Evolutionary conservation across 139 green algal species (phyloP), one percentile per base, ranked within the genome.

Genomic region (Picochlorum sp.): DNA sequence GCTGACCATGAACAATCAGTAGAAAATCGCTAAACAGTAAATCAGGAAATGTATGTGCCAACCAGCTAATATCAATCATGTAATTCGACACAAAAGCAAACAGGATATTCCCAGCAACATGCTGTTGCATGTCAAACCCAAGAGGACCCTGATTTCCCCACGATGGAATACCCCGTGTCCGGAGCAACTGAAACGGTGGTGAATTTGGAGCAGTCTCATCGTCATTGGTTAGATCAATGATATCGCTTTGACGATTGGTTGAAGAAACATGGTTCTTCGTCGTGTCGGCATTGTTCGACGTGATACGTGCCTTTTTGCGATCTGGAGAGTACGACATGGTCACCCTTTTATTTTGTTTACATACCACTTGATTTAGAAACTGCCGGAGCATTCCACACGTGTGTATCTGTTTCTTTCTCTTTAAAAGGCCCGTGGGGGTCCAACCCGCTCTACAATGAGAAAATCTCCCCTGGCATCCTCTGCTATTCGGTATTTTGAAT

Each of bases 381-480:
- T 54, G 16, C 16, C 47, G 6, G 8, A 13, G 47, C 47, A 54
- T 54, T 21, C 16, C 16, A 20, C 11, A 54, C 47, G 11, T 7
- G 47, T 10, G 47, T 10, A 54, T 21, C 47, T 20, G 4, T 30
- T 30, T 30, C 28, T 30, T 30, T 28, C 10, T n/a, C 16, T 21
- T 54, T 38, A 45, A 45, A 88, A 86, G 3, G 63, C 51, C 6
- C 75, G 68, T 0, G 86, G 84, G 2, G 85, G 79, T 1, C 87
- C 87, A 34, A 83, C 82, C 1, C 78, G 60, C 18, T n/a, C 44
- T 0, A 82, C 70, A 2, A 96, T 66, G 2, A 96, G 71, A 9
- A 71, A 84, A 65, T 96, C 88, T 1, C 84, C 84, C 3, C 89
- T 73, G 14, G 72, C 85, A 75, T 96, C 89, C 54, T 77, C 73